Conservation (phyloP, 2,329 filamentous ascomycete genomes). For the Leptodontidium sp. region DNA sequence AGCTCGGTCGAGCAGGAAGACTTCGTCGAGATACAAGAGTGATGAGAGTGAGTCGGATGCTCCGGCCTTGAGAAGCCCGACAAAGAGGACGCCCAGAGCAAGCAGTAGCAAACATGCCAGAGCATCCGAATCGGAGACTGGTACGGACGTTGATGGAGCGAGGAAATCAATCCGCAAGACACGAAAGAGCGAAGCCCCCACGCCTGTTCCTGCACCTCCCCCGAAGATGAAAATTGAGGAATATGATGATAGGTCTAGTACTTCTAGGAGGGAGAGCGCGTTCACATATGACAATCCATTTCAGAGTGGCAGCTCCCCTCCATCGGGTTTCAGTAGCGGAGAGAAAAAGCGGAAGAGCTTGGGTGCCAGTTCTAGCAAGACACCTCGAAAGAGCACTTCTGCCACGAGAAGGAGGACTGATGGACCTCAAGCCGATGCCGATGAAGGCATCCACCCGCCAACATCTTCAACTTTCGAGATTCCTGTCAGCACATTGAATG, state of each 20-base stretch:
- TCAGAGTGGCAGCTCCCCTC: conserved; percentile 81
- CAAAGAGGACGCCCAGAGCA: conserved; percentile 62
- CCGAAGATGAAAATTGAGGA: conserved; percentile 62
- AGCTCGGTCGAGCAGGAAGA: conserved; percentile 63
- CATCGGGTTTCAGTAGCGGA: conserved; percentile 53
- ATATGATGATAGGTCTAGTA: conserved; percentile 50
- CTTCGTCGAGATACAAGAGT: conserved; percentile 59
- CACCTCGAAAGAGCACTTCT: conserved; percentile 49
- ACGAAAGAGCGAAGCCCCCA: conserved; percentile 57
- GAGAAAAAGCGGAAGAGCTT: conserved; percentile 55
- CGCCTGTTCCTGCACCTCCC: conserved; percentile 28
- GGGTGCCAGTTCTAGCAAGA: conserved; percentile 50
- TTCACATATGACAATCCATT: conserved; percentile 95
- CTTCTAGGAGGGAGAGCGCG: conserved; percentile 61
- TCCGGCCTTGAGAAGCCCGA: conserved; percentile 55
- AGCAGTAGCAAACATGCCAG: conserved; percentile 60
- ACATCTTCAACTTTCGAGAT: conserved; percentile 67
- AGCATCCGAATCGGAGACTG: conserved; percentile 59
- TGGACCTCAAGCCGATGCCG: conserved; percentile 56
- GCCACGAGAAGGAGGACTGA: conserved; percentile 60
- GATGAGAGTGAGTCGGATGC: conserved; percentile 59
- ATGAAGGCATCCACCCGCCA: conserved; percentile 61
- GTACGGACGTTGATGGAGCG: conserved; percentile 51
- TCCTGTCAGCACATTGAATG: conserved; percentile 54
- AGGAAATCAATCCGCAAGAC: conserved; percentile 59